These are phyloP conservation scores for Coemansia sp. DNA, from an alignment of 371 early-diverging fungal species.

Conservation along the genomic window DNA sequence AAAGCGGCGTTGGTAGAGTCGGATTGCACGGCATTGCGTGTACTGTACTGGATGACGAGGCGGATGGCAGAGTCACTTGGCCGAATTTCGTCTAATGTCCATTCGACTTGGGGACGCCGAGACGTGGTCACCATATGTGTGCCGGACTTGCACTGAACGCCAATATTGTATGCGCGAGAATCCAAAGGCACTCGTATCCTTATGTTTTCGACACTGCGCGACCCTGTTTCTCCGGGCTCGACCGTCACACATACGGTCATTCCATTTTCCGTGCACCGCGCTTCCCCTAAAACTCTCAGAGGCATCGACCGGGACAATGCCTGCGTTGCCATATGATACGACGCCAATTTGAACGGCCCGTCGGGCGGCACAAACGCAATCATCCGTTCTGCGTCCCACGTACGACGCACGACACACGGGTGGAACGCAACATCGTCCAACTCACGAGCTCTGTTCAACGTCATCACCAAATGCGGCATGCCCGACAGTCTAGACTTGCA, in stretches of 20 bases:
- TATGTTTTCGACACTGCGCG: constrained; percentile 24
- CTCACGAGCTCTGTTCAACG: constrained; percentile 67
- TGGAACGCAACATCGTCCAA: constrained; percentile 88
- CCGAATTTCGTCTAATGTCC: constrained; percentile 20
- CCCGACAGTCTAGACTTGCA: constrained; percentile 79
- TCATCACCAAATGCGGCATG: constrained; percentile 83
- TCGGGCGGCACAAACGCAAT: constrained; percentile 94
- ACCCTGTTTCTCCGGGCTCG: constrained; percentile 7
- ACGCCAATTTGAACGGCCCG: constrained; percentile 84
- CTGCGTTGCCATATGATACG: constrained; percentile 56
- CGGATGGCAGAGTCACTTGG: constrained; percentile 8
- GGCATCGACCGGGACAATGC: not conserved
- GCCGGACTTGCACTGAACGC: constrained; percentile 34
- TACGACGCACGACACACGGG: constrained; percentile 78
- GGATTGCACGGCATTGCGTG: not conserved
- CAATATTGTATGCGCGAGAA: constrained; percentile 34
- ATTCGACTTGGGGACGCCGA: constrained; percentile 29
- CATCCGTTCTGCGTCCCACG: constrained; percentile 76
- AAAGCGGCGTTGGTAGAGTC: constrained; percentile 10
- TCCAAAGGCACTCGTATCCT: constrained; percentile 24
- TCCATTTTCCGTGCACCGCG: constrained; percentile 2
- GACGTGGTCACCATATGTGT: constrained; percentile 25
- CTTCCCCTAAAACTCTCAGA: not conserved
- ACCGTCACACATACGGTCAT: constrained; percentile 12
- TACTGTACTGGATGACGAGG: constrained; percentile 18